Evolutionary conservation across 805 yeast species (phyloP).

Genomic region (Wickerhamiella vanderwaltii): DNA sequence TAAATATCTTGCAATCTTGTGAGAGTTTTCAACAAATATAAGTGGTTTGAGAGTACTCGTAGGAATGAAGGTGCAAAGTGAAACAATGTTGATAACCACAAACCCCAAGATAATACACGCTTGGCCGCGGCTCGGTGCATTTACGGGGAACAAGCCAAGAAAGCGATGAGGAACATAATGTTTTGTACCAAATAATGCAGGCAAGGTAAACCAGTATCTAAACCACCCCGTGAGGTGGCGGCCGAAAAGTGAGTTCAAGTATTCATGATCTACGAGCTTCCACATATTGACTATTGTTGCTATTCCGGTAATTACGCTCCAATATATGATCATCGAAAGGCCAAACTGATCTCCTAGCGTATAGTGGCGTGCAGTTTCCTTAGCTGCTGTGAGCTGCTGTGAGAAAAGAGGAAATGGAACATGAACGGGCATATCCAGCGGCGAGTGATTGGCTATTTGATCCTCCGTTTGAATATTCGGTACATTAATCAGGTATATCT

Average conservation of each 20-base stretch:
- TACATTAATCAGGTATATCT: slow-evolving; percentile 16
- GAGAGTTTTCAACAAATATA: slow-evolving; percentile 28
- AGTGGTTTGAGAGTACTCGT: slow-evolving; percentile 16
- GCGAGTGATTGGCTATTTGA: neutral
- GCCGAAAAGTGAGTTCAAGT: slow-evolving; percentile 24
- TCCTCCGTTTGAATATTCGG: neutral
- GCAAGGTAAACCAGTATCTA: slow-evolving; percentile 25
- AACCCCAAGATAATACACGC: slow-evolving; percentile 29
- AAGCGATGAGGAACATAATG: slow-evolving; percentile 24
- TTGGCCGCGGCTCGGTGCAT: slow-evolving; percentile 35
- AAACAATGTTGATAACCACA: slow-evolving; percentile 25
- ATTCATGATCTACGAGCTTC: slow-evolving; percentile 12
- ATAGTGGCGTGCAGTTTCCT: slow-evolving; percentile 23
- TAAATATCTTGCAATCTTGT: slow-evolving; percentile 28
- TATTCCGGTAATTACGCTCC: slow-evolving; percentile 22
- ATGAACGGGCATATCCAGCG: neutral
- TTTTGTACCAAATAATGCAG: slow-evolving; percentile 25
- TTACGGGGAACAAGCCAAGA: slow-evolving; percentile 13
- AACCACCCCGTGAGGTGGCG: slow-evolving; percentile 18
- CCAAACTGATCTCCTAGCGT: slow-evolving; percentile 25
- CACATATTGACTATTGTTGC: slow-evolving; percentile 16
- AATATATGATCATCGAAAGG: slow-evolving; percentile 23
- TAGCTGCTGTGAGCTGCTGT: slow-evolving; percentile 20
- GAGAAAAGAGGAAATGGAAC: slow-evolving; percentile 15
- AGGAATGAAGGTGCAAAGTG: slow-evolving; percentile 19